phyloP scores from a whole-genome alignment of 2,329 filamentous ascomycete genomes.

The Botrytis paeoniae region DNA sequence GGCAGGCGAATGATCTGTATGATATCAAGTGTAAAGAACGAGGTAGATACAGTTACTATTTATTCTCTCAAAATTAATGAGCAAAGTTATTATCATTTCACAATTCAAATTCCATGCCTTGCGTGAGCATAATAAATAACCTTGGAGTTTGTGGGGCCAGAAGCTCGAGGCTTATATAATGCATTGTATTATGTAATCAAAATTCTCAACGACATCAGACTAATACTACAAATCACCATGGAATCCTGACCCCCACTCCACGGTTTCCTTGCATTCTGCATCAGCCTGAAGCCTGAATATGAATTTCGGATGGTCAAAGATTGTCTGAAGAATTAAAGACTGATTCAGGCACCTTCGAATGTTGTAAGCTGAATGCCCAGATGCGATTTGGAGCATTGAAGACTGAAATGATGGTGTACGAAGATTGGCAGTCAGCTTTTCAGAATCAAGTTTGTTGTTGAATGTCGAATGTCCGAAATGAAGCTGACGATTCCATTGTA shows the following conservation, averaged over 20 bases:
- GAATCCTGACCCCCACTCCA: not conserved
- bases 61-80: not conserved
- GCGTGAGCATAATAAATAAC: not conserved
- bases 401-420: not conserved
- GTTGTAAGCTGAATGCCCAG: not conserved
- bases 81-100: not conserved
- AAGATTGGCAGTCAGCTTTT: not conserved
- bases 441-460: not conserved
- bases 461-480: not conserved
- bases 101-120: not conserved
- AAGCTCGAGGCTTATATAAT: not conserved
- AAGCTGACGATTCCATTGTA: not conserved
- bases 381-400: not conserved
- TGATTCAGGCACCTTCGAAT: not conserved
- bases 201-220: not conserved
- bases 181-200: not conserved
- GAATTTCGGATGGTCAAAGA: not conserved
- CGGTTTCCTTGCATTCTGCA: not conserved
- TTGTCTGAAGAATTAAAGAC: not conserved
- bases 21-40: not conserved
- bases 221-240: not conserved
- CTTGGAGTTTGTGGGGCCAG: not conserved
- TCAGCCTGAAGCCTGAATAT: rapidly evolving
- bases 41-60: not conserved
- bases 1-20: slow-evolving; percentile 6